Conservation (phyloP, 2,329 filamentous ascomycete species). For the Alternaria conjuncta region DNA sequence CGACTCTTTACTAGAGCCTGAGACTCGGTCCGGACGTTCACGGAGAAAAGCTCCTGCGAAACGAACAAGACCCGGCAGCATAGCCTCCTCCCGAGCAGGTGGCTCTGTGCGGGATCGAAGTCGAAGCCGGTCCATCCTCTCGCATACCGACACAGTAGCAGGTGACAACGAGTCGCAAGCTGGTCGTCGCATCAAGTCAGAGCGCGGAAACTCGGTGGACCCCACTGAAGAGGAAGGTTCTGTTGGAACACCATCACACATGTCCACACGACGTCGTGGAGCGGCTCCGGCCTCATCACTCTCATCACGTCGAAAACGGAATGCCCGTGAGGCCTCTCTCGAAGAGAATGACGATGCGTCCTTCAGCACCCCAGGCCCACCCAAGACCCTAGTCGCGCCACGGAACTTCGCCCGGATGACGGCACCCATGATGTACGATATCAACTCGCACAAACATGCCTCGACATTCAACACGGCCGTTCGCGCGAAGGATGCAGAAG, state of each 20-base stretch:
- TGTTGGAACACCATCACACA: conserved; percentile 37
- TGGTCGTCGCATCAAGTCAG: conserved; percentile 53
- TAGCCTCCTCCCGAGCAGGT: conserved; percentile 55
- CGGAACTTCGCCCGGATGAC: conserved; percentile 58
- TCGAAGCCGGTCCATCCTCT: conserved; percentile 57
- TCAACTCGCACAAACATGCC: conserved; percentile 59
- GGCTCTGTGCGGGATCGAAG: conserved; percentile 54
- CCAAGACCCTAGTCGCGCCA: conserved; percentile 50
- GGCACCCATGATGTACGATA: conserved; percentile 58
- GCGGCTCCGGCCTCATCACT: conserved; percentile 30
- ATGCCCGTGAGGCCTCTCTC: conserved; percentile 40
- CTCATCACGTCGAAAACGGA: conserved; percentile 52
- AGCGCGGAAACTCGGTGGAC: conserved; percentile 55
- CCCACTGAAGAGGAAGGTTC: conserved; percentile 46
- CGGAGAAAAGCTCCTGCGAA: conserved; percentile 39
- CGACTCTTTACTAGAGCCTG: conserved; percentile 31
- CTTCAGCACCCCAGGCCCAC: conserved; percentile 32
- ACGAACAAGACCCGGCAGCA: conserved; percentile 48
- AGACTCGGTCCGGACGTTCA: conserved; percentile 38
- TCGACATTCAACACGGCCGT: conserved; percentile 59
- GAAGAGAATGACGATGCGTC: conserved; percentile 39
- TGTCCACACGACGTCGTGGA: conserved; percentile 40
- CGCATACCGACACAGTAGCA: conserved; percentile 52
- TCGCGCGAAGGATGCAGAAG: conserved; percentile 57
- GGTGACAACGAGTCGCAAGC: conserved; percentile 50